phyloP scores from a whole-genome alignment of 2,329 filamentous ascomycete species.

The Cephalotrichum gorgonifer region DNA sequence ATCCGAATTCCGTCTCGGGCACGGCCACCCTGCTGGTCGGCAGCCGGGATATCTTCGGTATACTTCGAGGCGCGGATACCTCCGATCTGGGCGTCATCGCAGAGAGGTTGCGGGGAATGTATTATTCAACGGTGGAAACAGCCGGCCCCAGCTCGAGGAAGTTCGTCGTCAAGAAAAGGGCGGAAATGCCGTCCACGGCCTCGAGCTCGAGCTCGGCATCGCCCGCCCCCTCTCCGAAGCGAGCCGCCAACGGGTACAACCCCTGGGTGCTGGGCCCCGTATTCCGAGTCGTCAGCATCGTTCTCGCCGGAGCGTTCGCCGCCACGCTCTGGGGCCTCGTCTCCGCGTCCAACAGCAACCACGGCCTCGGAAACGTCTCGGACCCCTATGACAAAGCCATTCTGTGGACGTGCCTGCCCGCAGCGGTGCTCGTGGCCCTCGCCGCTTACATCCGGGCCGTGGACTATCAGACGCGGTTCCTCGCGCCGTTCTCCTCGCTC shows the following conservation, averaged over 20 bases:
- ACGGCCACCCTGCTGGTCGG: constrained; percentile 14
- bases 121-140: constrained; percentile 14
- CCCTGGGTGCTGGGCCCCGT: constrained; percentile 14
- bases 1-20: constrained; percentile 16
- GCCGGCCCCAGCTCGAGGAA: neutral
- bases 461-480: constrained; percentile 15
- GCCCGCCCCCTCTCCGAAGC: neutral
- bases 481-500: constrained; percentile 16
- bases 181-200: neutral
- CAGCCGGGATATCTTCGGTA: constrained; percentile 14
- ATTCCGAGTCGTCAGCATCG: constrained; percentile 9
- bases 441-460: constrained; percentile 14
- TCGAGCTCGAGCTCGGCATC: too few relatives aligned
- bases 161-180: constrained; percentile 1
- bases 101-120: constrained; percentile 14
- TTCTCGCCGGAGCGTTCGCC: constrained; percentile 10
- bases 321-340: constrained; percentile 13
- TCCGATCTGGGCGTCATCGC: constrained; percentile 13
- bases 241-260: constrained; percentile 11
- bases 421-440: constrained; percentile 12
- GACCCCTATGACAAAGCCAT: constrained; percentile 2
- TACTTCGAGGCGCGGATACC: constrained; percentile 14
- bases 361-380: constrained; percentile 7
- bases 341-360: constrained; percentile 10
- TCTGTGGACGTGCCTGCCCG: constrained; percentile 16